Base-by-base conservation (phyloP, 257 asterid species). In the Anisodus tanguticus region DNA sequence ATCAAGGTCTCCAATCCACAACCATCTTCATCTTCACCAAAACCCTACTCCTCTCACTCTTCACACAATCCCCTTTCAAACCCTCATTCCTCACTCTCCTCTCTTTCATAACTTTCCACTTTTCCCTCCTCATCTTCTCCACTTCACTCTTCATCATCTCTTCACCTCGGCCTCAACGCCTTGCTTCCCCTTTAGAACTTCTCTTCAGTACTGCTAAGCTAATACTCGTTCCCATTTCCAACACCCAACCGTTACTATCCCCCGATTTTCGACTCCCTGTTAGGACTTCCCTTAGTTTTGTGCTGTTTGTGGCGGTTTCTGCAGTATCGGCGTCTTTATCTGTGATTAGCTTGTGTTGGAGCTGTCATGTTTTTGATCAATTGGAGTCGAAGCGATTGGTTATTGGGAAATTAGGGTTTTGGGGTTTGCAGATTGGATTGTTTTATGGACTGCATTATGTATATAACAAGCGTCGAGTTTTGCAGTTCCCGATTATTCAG, bases 401-500 rank as follows among this genome's bases (percentile, higher is more conserved):
- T 67, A 74, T 90, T 74, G 90, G 87, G 84, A 83, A 82, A 64
- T 43, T 93, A 88, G 97, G 95, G 82, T 90, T 93, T 87, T 91
- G 98, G 87, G 97, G 98, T 79, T 89, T 90, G 80, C 81, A 88
- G 72, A 43, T 92, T 64, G 99, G 99, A 1, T 63, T 91, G 67
- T 35, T 91, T 13, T 97, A 95, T 84, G 98, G 96, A 51, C 26
- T 93, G 82, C 89, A 87, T 79, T 97, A 89, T 80, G 93, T 93
- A 62, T 93, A 86, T 85, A 88, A 84, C 84, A 86, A 86, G 87
- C 91, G 98, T 76, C 93, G 98, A 98, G 94, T 95, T 83, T 86
- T 95, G 85, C 91, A 85, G 31, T 97, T 97, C 86, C 99, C 98
- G 17, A 91, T 97, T 51, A 83, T 97, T 84, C 99, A 97, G 98